A percentile compares a stretch with the other conserved stretches of the same genome.
phyloP scores from a whole-genome alignment of 2,329 filamentous ascomycete species.

The Colletotrichum eremochloae region DNA sequence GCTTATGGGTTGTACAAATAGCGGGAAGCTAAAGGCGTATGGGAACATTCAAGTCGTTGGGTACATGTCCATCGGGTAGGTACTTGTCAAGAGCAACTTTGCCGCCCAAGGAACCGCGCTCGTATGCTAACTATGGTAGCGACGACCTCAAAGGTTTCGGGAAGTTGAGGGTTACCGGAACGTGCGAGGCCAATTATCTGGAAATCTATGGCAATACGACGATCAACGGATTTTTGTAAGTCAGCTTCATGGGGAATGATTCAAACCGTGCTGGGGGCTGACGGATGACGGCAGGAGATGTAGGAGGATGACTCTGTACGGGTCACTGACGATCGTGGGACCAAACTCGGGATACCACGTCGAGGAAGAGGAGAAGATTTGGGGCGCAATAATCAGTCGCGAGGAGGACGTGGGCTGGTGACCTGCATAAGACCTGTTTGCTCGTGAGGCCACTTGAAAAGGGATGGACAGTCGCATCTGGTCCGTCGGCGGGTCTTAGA shows the following conservation, averaged over 20 bases:
- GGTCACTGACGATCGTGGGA: slow-evolving; percentile 62
- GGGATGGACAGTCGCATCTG: too few relatives aligned
- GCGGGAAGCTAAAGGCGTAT: slow-evolving; percentile 60
- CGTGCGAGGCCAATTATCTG: slow-evolving; percentile 57
- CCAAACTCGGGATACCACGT: slow-evolving; percentile 58
- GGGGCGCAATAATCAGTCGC: slow-evolving; percentile 58
- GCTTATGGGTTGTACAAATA: slow-evolving; percentile 39
- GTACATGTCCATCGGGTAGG: slow-evolving; percentile 54
- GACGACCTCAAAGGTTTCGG: slow-evolving; percentile 63
- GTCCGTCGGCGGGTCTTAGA: neutral
- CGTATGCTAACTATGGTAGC: slow-evolving; percentile 44
- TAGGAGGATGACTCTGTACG: slow-evolving; percentile 59
- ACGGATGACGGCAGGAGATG: slow-evolving; percentile 51
- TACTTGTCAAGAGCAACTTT: slow-evolving; percentile 2
- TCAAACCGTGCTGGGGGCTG: slow-evolving; percentile 34
- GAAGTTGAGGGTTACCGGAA: slow-evolving; percentile 59
- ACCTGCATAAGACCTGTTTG: slow-evolving; percentile 29
- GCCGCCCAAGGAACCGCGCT: neutral
- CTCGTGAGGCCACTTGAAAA: neutral
- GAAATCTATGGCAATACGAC: slow-evolving; percentile 63
- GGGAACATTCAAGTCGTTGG: slow-evolving; percentile 60
- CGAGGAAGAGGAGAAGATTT: slow-evolving; percentile 58
- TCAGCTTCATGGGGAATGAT: slow-evolving; percentile 12
- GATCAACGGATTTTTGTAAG: slow-evolving; percentile 60
- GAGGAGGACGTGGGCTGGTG: slow-evolving; percentile 58